Evolutionary conservation across 805 yeast species (phyloP).

Genomic region (Pichia nakasei): DNA sequence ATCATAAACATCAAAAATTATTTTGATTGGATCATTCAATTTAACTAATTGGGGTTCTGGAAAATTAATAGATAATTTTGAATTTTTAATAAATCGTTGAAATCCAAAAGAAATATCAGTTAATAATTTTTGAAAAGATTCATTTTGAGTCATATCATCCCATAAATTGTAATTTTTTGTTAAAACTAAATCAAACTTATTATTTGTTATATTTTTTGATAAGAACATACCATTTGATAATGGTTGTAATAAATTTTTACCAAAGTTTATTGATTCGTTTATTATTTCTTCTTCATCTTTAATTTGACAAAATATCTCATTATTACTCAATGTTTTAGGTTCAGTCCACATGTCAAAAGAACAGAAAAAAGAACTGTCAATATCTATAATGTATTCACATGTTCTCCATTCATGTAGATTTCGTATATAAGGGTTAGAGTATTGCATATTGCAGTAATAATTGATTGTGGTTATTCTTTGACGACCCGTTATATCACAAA

Average conservation of each 20-base stretch:
- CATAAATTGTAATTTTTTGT: slow-evolving; percentile 4
- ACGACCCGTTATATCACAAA: slow-evolving; percentile 28
- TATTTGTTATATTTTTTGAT: background rate
- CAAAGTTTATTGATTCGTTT: background rate
- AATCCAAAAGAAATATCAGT: slow-evolving; percentile 4
- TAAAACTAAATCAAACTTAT: background rate
- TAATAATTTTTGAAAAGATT: background rate
- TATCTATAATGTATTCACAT: slow-evolving; percentile 20
- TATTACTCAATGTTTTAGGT: background rate
- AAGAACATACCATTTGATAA: slow-evolving; percentile 7
- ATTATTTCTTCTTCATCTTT: background rate
- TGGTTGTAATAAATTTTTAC: background rate
- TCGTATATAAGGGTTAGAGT: slow-evolving; percentile 13
- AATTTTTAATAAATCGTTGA: background rate
- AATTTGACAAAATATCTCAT: background rate
- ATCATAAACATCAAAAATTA: slow-evolving; percentile 10
- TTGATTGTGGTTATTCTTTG: slow-evolving; percentile 21
- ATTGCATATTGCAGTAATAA: slow-evolving; percentile 21
- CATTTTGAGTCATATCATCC: background rate
- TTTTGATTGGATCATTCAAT: slow-evolving; percentile 6
- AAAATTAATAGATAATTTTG: background rate
- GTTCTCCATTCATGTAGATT: slow-evolving; percentile 24
- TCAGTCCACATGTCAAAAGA: slow-evolving; percentile 2
- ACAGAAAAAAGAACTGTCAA: slow-evolving; percentile 14
- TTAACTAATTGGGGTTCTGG: background rate